phyloP scores from a whole-genome alignment of 805 yeast species.

The Teunomyces tritomae region DNA sequence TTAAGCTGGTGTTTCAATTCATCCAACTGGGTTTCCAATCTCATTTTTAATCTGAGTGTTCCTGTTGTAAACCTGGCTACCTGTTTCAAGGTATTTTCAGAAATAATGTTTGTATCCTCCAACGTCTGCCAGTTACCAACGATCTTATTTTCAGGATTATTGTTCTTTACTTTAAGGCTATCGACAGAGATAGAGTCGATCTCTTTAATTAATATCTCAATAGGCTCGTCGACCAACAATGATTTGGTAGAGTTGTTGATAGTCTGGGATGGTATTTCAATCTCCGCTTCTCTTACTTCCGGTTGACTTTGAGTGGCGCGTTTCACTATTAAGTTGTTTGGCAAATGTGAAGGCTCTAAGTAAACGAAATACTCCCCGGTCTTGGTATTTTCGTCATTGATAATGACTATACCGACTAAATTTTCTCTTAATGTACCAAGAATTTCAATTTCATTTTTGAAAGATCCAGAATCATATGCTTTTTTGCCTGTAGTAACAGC shows the following conservation, averaged over 20 bases:
- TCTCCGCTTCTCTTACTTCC: neutral
- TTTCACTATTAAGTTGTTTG: constrained; percentile 1
- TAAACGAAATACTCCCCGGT: constrained; percentile 27
- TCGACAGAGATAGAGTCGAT: neutral
- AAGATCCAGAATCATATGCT: neutral
- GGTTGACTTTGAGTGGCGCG: neutral
- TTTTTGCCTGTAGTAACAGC: neutral
- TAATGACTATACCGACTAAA: constrained; percentile 9
- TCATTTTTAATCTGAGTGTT: constrained; percentile 17
- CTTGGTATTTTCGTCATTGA: constrained; percentile 25
- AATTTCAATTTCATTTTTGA: neutral
- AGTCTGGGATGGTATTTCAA: neutral
- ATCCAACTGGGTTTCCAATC: constrained; percentile 20
- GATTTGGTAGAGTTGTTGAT: neutral
- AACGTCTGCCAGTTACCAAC: constrained; percentile 3
- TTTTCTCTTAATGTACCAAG: neutral
- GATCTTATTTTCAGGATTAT: constrained; percentile 7
- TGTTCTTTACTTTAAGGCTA: neutral
- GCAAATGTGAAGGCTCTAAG: neutral
- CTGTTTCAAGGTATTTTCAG: constrained; percentile 13
- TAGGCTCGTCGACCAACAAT: neutral
- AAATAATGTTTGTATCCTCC: constrained; percentile 17
- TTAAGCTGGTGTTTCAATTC: constrained; percentile 21
- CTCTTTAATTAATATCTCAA: constrained; percentile 1
- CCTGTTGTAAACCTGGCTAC: constrained; percentile 15